Percentiles rank a stretch among this genome's conserved stretches.
phyloP scores from a whole-genome alignment of 139 green algal species.

The Nannochloris sp. region DNA sequence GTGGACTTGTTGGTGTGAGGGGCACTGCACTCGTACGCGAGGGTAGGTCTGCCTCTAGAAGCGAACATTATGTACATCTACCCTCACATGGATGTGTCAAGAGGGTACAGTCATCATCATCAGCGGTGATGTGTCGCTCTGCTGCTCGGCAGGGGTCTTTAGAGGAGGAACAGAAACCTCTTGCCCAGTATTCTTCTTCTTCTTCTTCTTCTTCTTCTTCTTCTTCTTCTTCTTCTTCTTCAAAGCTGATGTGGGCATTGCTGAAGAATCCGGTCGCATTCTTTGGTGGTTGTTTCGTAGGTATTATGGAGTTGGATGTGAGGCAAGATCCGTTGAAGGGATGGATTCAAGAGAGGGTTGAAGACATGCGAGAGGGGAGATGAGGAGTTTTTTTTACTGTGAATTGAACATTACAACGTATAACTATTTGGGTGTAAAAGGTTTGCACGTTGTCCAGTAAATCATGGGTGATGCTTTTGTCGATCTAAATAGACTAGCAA shows the following conservation, averaged over 20 bases:
- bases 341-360: conserved; percentile 12
- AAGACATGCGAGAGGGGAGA: background rate
- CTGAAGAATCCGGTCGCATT: conserved; percentile 12
- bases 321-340: conserved; percentile 11
- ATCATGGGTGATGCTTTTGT: conserved; percentile 1
- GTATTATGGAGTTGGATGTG: conserved; percentile 14
- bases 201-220: background rate
- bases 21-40: too few relatives aligned
- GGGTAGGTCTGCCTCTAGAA: too few relatives aligned
- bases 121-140: background rate
- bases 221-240: background rate
- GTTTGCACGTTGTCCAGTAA: conserved; percentile 1
- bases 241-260: conserved; percentile 1
- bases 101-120: too few relatives aligned
- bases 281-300: conserved; percentile 10
- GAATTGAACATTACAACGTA: too few relatives aligned
- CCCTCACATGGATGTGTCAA: too few relatives aligned
- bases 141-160: background rate
- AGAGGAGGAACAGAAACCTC: background rate
- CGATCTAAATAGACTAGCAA: background rate
- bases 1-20: too few relatives aligned
- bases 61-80: too few relatives aligned
- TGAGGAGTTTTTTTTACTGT: too few relatives aligned
- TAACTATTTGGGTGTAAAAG: background rate
- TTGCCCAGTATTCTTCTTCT: too few relatives aligned